Percentiles rank a stretch among this genome's conserved stretches.
Evolutionary conservation across 768 basidiomycete species (phyloP).

Genomic region (Tricholoma terreum): DNA sequence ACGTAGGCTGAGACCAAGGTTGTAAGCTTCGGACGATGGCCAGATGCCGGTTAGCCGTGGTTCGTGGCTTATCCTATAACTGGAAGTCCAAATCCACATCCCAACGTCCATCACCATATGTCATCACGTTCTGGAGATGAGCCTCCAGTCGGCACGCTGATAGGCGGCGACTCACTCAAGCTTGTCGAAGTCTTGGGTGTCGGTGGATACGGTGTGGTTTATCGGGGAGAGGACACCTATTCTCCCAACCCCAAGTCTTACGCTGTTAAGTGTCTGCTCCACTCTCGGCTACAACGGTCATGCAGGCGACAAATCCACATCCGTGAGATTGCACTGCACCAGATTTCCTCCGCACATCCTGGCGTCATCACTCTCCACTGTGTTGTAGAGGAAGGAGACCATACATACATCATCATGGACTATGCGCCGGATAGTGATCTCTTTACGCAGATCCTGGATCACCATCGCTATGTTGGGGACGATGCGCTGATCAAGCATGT

Average conservation of each 20-base stretch:
- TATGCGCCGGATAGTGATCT: conserved; percentile 89
- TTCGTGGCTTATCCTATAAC: too few species aligned
- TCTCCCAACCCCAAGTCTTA: conserved; percentile 54
- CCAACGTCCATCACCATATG: conserved; percentile 5
- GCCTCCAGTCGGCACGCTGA: conserved; percentile 69
- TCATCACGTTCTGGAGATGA: conserved; percentile 24
- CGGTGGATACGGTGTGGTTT: conserved; percentile 95
- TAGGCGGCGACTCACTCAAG: conserved; percentile 80
- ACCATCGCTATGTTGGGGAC: conserved; percentile 78
- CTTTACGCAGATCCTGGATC: conserved; percentile 83
- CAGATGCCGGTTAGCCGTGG: too few species aligned
- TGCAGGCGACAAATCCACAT: conserved; percentile 77
- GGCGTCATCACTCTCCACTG: conserved; percentile 88
- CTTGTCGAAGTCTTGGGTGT: conserved; percentile 86
- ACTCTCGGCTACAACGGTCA: conserved; percentile 40
- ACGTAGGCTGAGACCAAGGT: neutral
- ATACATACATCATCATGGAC: conserved; percentile 92
- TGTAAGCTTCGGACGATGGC: too few species aligned
- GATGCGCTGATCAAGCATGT: conserved; percentile 83
- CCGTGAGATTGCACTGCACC: conserved; percentile 83
- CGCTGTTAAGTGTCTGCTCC: conserved; percentile 90
- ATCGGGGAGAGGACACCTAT: conserved; percentile 71
- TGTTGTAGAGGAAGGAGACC: conserved; percentile 76
- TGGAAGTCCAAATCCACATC: neutral
- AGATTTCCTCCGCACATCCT: conserved; percentile 69